Percentiles rank a stretch among this genome's conserved stretches.
Conservation (phyloP, 2,329 filamentous ascomycete species). For the Diaporthe vaccinii region DNA sequence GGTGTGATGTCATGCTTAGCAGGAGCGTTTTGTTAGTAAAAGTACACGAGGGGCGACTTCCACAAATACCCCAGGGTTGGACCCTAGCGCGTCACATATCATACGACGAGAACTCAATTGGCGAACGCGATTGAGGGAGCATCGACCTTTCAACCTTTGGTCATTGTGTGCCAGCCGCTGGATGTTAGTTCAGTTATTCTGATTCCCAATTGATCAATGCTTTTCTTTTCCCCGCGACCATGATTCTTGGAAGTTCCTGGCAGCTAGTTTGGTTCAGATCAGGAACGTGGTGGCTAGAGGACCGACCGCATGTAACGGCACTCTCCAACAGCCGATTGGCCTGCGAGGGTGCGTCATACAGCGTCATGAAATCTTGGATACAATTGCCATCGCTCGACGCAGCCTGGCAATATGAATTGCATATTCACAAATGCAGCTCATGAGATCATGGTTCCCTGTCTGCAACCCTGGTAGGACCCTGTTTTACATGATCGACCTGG, state of each 20-base stretch:
- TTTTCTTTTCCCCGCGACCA: neutral
- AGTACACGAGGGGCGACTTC: neutral
- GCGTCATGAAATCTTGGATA: slow-evolving; percentile 25
- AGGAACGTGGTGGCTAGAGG: slow-evolving; percentile 14
- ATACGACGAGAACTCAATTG: neutral
- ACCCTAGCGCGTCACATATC: neutral
- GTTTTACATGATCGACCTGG: slow-evolving; percentile 27
- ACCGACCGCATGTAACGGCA: slow-evolving; percentile 28
- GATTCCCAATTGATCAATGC: slow-evolving; percentile 11
- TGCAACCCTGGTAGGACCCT: slow-evolving; percentile 13
- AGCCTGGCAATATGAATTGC: slow-evolving; percentile 22
- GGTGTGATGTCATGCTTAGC: slow-evolving; percentile 25
- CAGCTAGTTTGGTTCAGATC: neutral
- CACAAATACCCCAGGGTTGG: neutral
- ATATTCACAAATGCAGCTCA: slow-evolving; percentile 7
- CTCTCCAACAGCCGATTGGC: neutral
- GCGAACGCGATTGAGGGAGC: neutral
- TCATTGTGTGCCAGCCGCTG: neutral
- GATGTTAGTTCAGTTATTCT: neutral
- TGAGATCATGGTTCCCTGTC: slow-evolving; percentile 29
- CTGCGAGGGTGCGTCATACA: slow-evolving; percentile 22
- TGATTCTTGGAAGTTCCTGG: neutral
- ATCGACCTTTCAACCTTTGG: neutral
- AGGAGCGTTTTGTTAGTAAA: neutral
- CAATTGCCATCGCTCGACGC: slow-evolving; percentile 25